A percentile compares a stretch with the other conserved stretches of the same genome.
phyloP scores from a whole-genome alignment of 176 grass and related monocot genomes.

The Carex scoparia region DNA sequence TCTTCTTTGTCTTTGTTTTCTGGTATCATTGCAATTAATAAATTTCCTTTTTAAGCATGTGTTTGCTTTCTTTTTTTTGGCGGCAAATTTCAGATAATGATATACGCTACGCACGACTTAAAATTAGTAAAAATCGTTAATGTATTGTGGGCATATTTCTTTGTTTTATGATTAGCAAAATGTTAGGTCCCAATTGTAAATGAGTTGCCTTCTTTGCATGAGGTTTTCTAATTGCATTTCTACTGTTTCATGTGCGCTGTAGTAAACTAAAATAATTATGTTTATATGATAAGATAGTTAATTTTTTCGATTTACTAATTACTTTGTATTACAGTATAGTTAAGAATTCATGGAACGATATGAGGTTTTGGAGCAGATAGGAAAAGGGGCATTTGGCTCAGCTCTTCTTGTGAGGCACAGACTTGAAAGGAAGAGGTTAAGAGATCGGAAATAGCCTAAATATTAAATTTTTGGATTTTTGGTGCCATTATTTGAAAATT shows the following conservation, averaged over 20 bases:
- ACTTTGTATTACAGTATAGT: constrained; percentile 14
- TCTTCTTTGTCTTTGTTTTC: neutral
- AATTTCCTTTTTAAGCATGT: neutral
- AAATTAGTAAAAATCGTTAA: neutral
- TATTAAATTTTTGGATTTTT: neutral
- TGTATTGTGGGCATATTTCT: neutral
- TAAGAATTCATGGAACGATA: constrained; percentile 65
- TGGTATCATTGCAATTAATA: neutral
- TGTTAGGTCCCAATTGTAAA: neutral
- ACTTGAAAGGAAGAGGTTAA: constrained; percentile 84
- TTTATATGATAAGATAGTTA: neutral
- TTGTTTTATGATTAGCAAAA: neutral
- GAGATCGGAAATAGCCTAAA: neutral
- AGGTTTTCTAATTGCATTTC: neutral
- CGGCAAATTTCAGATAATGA: neutral
- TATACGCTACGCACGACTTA: neutral
- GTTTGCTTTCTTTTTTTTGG: neutral
- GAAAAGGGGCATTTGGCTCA: constrained; percentile 87
- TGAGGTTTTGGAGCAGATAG: constrained; percentile 94
- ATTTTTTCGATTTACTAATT: neutral
- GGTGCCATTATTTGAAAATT: neutral
- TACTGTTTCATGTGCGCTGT: neutral
- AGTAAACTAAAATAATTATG: neutral
- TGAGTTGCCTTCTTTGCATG: neutral
- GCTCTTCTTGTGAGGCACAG: constrained; percentile 85